phyloP scores from a whole-genome alignment of 441 rosid species.

The Populus trichocarpa region DNA sequence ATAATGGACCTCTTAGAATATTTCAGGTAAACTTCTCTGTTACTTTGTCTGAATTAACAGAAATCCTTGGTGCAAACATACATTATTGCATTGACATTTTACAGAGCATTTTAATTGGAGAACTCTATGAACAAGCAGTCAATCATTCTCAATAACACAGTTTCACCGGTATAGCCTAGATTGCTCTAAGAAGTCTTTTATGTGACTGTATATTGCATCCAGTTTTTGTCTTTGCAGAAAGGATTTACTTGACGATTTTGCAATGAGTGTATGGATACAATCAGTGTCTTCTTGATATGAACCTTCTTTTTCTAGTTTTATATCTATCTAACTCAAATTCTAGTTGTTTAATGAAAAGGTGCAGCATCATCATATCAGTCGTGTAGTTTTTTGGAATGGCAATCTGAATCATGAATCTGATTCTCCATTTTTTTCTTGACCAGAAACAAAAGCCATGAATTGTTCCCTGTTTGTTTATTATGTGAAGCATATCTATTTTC shows the following conservation, averaged over 20 bases:
- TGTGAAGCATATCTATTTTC: not conserved
- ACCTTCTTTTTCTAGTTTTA: not conserved
- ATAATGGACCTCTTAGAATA: conserved; percentile 32
- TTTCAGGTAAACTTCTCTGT: conserved; percentile 33
- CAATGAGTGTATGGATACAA: not conserved
- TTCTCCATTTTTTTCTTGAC: not conserved
- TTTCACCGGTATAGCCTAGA: not conserved
- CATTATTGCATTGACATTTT: not conserved
- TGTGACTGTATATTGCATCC: not conserved
- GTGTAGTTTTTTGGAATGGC: not conserved
- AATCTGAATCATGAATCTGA: not conserved
- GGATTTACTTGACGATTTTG: not conserved
- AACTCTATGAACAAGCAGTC: not conserved
- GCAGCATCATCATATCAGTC: not conserved
- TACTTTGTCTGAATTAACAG: not conserved
- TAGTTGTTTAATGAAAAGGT: not conserved
- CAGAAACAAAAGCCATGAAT: not conserved
- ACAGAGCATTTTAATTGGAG: not conserved
- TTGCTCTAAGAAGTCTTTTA: not conserved
- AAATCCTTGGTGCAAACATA: not conserved
- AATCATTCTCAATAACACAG: not conserved
- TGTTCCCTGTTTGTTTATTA: not conserved
- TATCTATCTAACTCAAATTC: not conserved
- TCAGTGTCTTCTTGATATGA: not conserved
- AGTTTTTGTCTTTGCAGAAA: conserved; percentile 5